These are phyloP conservation scores for Wickerhamiella azymoides DNA, from an alignment of 805 yeast genomes.

Conservation along the genomic window DNA sequence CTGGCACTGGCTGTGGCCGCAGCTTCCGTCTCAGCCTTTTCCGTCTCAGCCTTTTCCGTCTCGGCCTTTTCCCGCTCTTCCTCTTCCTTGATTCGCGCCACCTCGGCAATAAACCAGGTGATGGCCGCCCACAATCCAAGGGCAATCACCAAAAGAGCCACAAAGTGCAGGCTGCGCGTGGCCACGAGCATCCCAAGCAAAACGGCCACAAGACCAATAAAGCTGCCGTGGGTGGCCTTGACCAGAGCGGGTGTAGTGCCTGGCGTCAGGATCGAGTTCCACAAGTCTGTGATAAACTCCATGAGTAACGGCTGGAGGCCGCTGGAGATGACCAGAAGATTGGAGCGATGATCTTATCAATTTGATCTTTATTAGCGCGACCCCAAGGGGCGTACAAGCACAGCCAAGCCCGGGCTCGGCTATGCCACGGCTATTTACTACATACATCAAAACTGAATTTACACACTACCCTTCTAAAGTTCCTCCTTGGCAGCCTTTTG, in stretches of 20 bases:
- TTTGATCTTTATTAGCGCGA: too few relatives aligned
- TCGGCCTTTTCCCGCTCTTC: slow-evolving; percentile 7
- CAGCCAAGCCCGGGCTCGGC: too few relatives aligned
- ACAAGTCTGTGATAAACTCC: slow-evolving; percentile 43
- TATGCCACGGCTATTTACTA: too few relatives aligned
- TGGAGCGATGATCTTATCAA: too few relatives aligned
- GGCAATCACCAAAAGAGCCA: slow-evolving; percentile 42
- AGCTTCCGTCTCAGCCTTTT: not conserved
- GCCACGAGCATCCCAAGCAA: slow-evolving; percentile 46
- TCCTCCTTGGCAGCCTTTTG: too few relatives aligned
- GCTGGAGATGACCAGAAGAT: not conserved
- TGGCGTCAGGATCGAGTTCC: slow-evolving; percentile 87
- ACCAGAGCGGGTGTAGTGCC: slow-evolving; percentile 84
- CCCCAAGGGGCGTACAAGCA: too few relatives aligned
- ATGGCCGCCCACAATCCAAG: slow-evolving; percentile 60
- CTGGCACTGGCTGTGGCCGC: not conserved
- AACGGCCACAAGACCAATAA: slow-evolving; percentile 45
- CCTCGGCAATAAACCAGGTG: slow-evolving; percentile 76
- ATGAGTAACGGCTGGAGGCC: slow-evolving; percentile 1
- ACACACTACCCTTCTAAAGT: too few relatives aligned
- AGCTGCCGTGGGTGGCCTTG: slow-evolving; percentile 80
- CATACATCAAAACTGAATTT: too few relatives aligned
- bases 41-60: not conserved
- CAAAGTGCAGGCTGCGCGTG: slow-evolving; percentile 50
- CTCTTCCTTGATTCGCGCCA: slow-evolving; percentile 30